Evolutionary conservation across 257 asterid species (phyloP).

Genomic region (Solanum medicagineum): DNA sequence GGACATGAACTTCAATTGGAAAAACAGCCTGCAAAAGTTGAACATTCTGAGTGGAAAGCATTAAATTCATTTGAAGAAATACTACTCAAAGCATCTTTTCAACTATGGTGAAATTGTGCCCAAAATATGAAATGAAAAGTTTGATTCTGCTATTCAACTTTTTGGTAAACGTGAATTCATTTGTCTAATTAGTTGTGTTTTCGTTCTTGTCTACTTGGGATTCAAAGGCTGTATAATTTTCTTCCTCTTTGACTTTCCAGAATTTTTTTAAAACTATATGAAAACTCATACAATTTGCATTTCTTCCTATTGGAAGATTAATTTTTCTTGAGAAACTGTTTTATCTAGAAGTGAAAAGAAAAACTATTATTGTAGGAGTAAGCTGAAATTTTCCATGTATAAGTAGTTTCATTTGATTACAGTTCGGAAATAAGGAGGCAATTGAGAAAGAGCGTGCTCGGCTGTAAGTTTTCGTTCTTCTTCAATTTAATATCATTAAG

Average conservation of each 20-base stretch:
- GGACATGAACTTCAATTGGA: neutral
- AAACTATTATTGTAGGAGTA: neutral
- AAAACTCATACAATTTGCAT: neutral
- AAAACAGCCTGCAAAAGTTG: neutral
- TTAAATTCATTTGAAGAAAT: neutral
- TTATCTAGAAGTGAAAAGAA: neutral
- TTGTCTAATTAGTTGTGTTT: neutral
- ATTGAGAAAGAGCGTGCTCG: constrained; percentile 74
- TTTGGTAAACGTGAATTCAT: neutral
- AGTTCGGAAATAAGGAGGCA: constrained; percentile 68
- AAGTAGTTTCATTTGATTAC: constrained; percentile 5
- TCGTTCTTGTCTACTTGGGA: neutral
- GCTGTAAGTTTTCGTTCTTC: constrained; percentile 49
- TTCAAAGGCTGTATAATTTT: neutral
- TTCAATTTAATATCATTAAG: neutral
- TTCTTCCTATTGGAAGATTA: neutral
- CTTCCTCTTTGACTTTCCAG: neutral
- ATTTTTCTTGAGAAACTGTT: neutral
- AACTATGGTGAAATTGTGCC: neutral
- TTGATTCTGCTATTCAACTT: neutral
- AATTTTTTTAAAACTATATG: neutral
- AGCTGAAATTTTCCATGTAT: neutral
- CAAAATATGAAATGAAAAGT: neutral
- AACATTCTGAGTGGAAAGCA: neutral
- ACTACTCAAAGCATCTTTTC: neutral